Evolutionary conservation across 2,329 filamentous ascomycete genomes (phyloP), one percentile per base, ranked within the genome.

Genomic region (Sordariomycetes sp.): DNA sequence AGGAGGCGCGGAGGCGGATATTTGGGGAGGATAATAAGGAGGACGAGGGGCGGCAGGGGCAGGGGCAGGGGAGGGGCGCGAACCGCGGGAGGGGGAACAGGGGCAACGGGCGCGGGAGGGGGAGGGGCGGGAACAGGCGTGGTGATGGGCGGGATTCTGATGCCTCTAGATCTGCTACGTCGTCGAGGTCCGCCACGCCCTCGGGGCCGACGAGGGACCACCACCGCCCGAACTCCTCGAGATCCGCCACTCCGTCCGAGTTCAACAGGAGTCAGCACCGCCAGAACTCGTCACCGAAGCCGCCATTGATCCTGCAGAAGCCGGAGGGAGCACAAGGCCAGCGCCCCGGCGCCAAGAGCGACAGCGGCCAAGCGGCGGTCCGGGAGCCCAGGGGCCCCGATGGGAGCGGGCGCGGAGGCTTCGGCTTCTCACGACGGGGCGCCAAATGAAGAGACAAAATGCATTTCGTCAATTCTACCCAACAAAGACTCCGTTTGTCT

Each of bases 1-100:
- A 95, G 60, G 90, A 96, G 72, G 89, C 85, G 6, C 80, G 92
- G 34, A 89, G 92, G 64, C 87, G 90, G 67, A 85, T 96, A 57
- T 92, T 96, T 69, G 90, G 90, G 22, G 82, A 81, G 34, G 48
- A 58, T 5, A 35, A 58, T 5, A 35, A 39, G 20, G 28, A 25
- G 50, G 13, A 50, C 35, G n/a, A 24, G 65, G 62, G 35, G 62
- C 67, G 5, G 70, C 74, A 52, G 73, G 75, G 34, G 66, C 69
- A 62, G 59, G 69, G 58, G 60, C 70, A 62, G 58, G 39, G 39
- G 17, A 69, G 57, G 61, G 73, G 52, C 7, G 52, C 24, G 20
- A 24, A 32, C 36, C 56, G 55, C 17, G 55, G 55, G n/a, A 24
- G 48, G 12, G 55, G 55, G 36, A 53, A 50, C 42, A 48, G 42